These are phyloP conservation scores for Blechomonas ayalai DNA, from an alignment of 208 protist genomes.

Conservation along the genomic window DNA sequence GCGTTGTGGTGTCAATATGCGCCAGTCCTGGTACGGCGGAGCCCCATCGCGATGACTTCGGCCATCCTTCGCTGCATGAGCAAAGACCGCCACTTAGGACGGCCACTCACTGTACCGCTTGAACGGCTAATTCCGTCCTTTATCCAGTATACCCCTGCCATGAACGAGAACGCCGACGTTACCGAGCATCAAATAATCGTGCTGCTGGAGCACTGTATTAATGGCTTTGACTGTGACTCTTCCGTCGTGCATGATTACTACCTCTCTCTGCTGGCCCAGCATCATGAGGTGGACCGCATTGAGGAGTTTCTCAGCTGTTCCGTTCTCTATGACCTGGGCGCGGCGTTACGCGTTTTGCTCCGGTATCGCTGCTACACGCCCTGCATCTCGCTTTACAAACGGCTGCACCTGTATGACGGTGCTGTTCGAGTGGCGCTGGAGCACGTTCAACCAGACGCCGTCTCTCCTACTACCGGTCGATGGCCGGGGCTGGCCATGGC, in stretches of 20 bases:
- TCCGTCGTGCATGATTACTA: conserved; percentile 93
- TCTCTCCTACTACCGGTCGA: too few species aligned
- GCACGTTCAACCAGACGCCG: conserved; percentile 6
- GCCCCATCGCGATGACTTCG: conserved; percentile 72
- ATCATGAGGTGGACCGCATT: conserved; percentile 55
- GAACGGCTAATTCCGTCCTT: conserved; percentile 89
- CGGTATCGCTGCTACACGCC: conserved; percentile 43
- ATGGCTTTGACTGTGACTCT: conserved; percentile 71
- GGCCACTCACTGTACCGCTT: conserved; percentile 49
- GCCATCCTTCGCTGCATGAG: conserved; percentile 41
- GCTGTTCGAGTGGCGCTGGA: conserved; percentile 87
- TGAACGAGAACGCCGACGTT: conserved; percentile 48
- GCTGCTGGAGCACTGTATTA: conserved; percentile 89
- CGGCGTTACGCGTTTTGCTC: conserved; percentile 89
- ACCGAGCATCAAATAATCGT: conserved; percentile 88
- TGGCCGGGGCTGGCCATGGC: conserved; percentile 57
- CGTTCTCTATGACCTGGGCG: conserved; percentile 81
- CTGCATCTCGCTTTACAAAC: conserved; percentile 90
- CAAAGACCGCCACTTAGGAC: conserved; percentile 32
- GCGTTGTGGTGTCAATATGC: conserved; percentile 90
- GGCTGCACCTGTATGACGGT: conserved; percentile 92
- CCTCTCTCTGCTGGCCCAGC: conserved; percentile 83
- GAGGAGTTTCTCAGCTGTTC: conserved; percentile 73
- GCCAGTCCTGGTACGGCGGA: conserved; percentile 81
- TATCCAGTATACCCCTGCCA: conserved; percentile 68